phyloP scores from a whole-genome alignment of 768 basidiomycete species.

The Psilocybe tampanensis region DNA sequence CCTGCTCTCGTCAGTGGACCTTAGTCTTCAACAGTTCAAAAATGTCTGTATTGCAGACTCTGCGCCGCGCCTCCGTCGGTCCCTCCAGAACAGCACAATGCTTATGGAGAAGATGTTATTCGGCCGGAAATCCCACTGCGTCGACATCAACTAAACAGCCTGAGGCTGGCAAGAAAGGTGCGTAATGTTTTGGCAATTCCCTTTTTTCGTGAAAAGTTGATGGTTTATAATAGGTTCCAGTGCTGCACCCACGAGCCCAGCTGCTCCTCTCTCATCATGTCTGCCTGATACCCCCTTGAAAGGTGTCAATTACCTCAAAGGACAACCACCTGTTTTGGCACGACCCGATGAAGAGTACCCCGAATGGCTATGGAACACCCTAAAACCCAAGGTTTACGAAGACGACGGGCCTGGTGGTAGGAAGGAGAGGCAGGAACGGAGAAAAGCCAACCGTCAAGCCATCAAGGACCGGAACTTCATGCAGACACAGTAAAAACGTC shows the following conservation, averaged over 20 bases:
- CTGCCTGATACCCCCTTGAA: conserved; percentile 70
- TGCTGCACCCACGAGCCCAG: conserved; percentile 1
- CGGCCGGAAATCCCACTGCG: conserved; percentile 2
- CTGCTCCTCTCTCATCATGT: conserved; percentile 59
- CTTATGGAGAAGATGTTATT: conserved; percentile 1
- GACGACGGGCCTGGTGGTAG: conserved; percentile 79
- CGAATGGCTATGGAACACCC: conserved; percentile 83
- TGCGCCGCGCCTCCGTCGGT: conserved; percentile 15
- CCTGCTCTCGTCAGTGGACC: not conserved
- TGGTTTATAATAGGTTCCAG: not conserved
- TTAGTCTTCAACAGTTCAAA: conserved; percentile 1
- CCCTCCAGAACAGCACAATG: conserved; percentile 11
- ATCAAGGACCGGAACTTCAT: conserved; percentile 88
- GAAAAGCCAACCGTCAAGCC: conserved; percentile 62
- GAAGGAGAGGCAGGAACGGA: conserved; percentile 56
- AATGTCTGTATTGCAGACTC: conserved; percentile 28
- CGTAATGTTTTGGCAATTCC: not conserved
- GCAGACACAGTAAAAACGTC: conserved; percentile 63
- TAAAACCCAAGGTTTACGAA: conserved; percentile 58
- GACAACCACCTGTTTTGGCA: conserved; percentile 75
- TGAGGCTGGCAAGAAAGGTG: not conserved
- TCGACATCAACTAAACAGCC: not conserved
- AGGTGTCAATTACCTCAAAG: conserved; percentile 85
- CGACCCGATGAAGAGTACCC: conserved; percentile 85
- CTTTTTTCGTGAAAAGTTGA: not conserved